Base-by-base conservation (phyloP, 2,329 filamentous ascomycete genomes). In the Curvularia eragrostidis region DNA sequence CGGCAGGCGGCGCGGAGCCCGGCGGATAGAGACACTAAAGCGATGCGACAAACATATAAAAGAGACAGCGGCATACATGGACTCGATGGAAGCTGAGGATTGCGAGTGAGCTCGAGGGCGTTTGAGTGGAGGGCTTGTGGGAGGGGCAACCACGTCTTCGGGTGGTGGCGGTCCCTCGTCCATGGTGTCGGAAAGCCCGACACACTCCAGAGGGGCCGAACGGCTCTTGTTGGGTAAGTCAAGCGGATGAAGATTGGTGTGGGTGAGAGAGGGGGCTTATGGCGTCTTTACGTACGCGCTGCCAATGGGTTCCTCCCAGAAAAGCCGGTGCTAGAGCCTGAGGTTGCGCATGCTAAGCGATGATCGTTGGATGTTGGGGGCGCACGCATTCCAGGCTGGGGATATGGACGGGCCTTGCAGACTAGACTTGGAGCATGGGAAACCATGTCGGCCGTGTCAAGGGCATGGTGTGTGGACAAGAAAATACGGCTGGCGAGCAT, bases 111-210 rank as follows among this genome's bases (percentile, higher is more conserved):
- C 59, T 62, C 72, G 67, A 39, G 59, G 57, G 53, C 72, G 74
- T 67, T 74, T 75, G 62, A 67, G 66, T 65, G 64, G 67, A 67
- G 67, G 64, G 65, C 63, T 65, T 66, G 69, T 75, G 68, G 69
- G 69, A 74, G 72, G 65, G 65, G 63, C 68, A 66, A 66, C 73
- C 73, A 61, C 61, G 61, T 66, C 65, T 61, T 71, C 73, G 73
- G 74, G 72, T 71, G 60, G 72, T 74, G 74, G 73, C 73, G 67
- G 70, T 62, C 60, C 69, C 71, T 68, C 63, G 49, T 73, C 73
- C 74, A 75, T 76, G 73, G 73, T 63, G 56, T 61, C 70, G 73
- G 73, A 73, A 66, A 62, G 64, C 54, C 59, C 60, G 60, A 61
- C 41, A 26, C 21, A 23, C 61, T 58, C 56, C 32, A 63, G 54